These are phyloP conservation scores for Acacia pycnantha DNA, from an alignment of 331 rosid genomes.

Conservation along the genomic window DNA sequence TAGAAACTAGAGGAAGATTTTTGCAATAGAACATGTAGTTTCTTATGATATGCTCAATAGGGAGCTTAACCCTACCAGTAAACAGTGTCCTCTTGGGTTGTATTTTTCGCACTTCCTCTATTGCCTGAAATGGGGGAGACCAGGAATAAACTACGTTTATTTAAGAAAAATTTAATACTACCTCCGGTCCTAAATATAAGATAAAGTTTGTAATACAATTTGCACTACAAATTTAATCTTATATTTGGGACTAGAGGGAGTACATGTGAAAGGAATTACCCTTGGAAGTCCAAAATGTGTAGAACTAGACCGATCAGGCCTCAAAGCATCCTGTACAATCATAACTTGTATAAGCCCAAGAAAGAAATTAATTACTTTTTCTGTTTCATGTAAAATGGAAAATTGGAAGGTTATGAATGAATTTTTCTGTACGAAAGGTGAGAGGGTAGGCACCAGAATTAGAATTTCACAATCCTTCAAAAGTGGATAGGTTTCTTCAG, in stretches of 20 bases:
- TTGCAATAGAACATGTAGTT: neutral
- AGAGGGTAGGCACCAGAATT: slow-evolving; percentile 58
- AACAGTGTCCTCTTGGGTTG: slow-evolving; percentile 84
- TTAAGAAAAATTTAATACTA: neutral
- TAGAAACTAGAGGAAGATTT: slow-evolving; percentile 13
- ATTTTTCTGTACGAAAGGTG: neutral
- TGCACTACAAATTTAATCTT: too few relatives aligned
- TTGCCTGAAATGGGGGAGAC: slow-evolving; percentile 52
- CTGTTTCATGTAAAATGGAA: slow-evolving; percentile 9
- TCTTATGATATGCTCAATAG: neutral
- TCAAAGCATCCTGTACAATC: slow-evolving; percentile 71
- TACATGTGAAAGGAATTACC: slow-evolving; percentile 44
- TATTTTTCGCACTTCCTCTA: slow-evolving; percentile 90
- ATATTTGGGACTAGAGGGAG: too few relatives aligned
- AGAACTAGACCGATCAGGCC: slow-evolving; percentile 86
- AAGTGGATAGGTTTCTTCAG: slow-evolving; percentile 92
- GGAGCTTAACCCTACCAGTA: slow-evolving; percentile 55
- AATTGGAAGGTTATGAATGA: neutral
- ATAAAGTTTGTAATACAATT: too few relatives aligned
- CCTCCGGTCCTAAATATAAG: too few relatives aligned
- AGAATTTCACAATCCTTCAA: slow-evolving; percentile 75
- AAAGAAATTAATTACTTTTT: neutral
- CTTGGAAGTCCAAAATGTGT: slow-evolving; percentile 96
- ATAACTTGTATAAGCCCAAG: slow-evolving; percentile 12
- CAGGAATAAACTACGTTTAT: slow-evolving; percentile 21